Conservation (phyloP, 1,284 basidiomycete species). For the Tausonia pullulans region DNA sequence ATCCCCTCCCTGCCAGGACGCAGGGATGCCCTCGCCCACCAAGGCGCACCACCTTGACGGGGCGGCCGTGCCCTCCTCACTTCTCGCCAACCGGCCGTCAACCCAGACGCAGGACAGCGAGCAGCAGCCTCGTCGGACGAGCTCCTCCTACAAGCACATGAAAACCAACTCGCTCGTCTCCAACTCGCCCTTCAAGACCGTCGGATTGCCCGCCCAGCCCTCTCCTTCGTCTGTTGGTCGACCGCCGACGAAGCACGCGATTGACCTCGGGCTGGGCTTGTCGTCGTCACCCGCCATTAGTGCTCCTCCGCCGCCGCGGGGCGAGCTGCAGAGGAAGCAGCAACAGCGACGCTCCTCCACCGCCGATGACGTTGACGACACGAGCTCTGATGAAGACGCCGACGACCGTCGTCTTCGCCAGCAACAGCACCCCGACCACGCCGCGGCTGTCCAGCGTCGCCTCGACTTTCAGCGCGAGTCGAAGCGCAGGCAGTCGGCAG, state of each 20-base stretch:
- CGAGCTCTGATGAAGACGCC: neutral
- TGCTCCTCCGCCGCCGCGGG: neutral
- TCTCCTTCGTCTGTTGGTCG: constrained; percentile 20
- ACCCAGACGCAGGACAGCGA: constrained; percentile 7
- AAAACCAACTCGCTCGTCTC: constrained; percentile 70
- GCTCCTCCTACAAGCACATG: constrained; percentile 70
- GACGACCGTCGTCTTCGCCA: neutral
- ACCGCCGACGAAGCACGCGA: constrained; percentile 24
- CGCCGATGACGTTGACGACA: no score
- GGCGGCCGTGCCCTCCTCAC: neutral
- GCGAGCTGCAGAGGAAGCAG: no score
- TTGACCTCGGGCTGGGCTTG: constrained; percentile 30
- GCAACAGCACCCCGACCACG: constrained; percentile 29
- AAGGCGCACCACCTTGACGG: neutral
- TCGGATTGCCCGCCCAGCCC: neutral
- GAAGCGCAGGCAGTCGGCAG: constrained; percentile 60
- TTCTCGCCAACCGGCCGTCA: neutral
- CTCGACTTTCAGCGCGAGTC: constrained; percentile 40
- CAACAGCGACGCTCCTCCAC: no score
- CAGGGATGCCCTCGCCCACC: neutral
- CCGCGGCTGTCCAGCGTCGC: constrained; percentile 48
- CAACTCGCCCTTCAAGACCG: constrained; percentile 71
- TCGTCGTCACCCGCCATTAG: neutral
- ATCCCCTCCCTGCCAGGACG: neutral
- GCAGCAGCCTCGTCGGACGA: constrained; percentile 51